These are phyloP conservation scores for Magnolia kwangsiensis DNA, from an alignment of 164 flowering plant genomes.

Conservation along the genomic window DNA sequence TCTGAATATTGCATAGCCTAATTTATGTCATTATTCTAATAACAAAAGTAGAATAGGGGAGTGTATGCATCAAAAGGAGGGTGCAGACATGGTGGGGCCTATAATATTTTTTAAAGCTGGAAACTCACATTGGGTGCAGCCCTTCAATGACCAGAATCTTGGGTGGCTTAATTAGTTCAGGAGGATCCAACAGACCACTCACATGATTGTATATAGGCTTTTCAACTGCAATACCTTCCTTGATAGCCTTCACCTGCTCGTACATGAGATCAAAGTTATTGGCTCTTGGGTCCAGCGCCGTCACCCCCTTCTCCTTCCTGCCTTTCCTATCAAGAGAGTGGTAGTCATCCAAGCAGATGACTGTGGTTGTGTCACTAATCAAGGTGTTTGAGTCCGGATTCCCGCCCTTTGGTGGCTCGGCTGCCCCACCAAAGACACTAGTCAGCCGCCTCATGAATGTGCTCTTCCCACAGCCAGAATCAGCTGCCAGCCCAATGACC, in stretches of 20 bases:
- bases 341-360: slow-evolving; percentile 93
- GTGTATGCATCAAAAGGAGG: neutral
- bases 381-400: slow-evolving; percentile 97
- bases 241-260: slow-evolving; percentile 88
- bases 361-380: slow-evolving; percentile 91
- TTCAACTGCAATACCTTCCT: slow-evolving; percentile 70
- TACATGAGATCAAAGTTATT: slow-evolving; percentile 95
- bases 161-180: slow-evolving; percentile 87
- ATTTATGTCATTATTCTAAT: neutral
- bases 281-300: slow-evolving; percentile 96
- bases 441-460: slow-evolving; percentile 97
- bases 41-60: neutral
- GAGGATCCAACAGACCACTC: slow-evolving; percentile 82
- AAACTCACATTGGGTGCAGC: slow-evolving; percentile 88
- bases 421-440: slow-evolving; percentile 95
- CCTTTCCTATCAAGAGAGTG: slow-evolving; percentile 92
- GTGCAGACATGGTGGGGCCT: neutral
- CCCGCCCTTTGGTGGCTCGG: slow-evolving; percentile 93
- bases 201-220: slow-evolving; percentile 97
- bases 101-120: neutral
- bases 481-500: slow-evolving; percentile 95
- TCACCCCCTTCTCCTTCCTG: slow-evolving; percentile 86
- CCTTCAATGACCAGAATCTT: slow-evolving; percentile 97
- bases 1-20: neutral
- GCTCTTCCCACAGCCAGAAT: slow-evolving; percentile 96